Conservation (phyloP, 2,329 filamentous ascomycete species). For the Periglandula ipomoeae region DNA sequence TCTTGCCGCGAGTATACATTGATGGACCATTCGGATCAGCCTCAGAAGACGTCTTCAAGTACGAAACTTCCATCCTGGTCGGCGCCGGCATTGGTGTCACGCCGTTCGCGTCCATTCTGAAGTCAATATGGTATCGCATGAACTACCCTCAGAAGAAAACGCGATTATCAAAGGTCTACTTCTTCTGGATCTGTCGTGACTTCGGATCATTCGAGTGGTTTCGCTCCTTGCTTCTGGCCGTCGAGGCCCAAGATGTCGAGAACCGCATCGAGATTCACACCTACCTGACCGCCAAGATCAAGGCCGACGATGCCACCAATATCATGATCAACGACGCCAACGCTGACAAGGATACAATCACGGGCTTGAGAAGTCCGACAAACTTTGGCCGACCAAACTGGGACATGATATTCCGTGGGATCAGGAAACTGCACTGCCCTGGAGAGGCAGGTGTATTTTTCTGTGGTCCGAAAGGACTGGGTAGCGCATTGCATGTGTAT, state of each 20-base stretch:
- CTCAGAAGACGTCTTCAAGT: constrained; percentile 85
- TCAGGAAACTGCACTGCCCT: constrained; percentile 67
- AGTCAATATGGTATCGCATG: constrained; percentile 91
- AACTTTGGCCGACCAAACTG: constrained; percentile 84
- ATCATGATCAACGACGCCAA: constrained; percentile 91
- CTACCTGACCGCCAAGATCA: constrained; percentile 80
- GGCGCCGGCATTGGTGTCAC: constrained; percentile 79
- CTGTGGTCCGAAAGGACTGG: constrained; percentile 73
- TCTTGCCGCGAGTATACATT: constrained; percentile 72
- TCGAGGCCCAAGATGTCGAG: constrained; percentile 77
- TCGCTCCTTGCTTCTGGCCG: constrained; percentile 70
- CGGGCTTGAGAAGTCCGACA: constrained; percentile 69
- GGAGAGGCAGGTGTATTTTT: constrained; percentile 74
- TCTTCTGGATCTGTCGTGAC: constrained; percentile 87
- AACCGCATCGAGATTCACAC: constrained; percentile 84
- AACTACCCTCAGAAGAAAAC: constrained; percentile 78
- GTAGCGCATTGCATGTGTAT: constrained; percentile 68
- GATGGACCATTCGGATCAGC: constrained; percentile 81
- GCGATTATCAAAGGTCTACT: constrained; percentile 76
- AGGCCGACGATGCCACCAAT: constrained; percentile 76
- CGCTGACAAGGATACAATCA: constrained; percentile 76
- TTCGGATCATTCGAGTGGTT: constrained; percentile 90
- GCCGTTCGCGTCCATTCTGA: constrained; percentile 79
- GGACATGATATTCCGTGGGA: constrained; percentile 82
- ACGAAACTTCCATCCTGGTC: constrained; percentile 69